Evolutionary conservation across 2,329 filamentous ascomycete genomes (phyloP), one percentile per base, ranked within the genome.

Genomic region (Aspergillus pseudoglaucus): DNA sequence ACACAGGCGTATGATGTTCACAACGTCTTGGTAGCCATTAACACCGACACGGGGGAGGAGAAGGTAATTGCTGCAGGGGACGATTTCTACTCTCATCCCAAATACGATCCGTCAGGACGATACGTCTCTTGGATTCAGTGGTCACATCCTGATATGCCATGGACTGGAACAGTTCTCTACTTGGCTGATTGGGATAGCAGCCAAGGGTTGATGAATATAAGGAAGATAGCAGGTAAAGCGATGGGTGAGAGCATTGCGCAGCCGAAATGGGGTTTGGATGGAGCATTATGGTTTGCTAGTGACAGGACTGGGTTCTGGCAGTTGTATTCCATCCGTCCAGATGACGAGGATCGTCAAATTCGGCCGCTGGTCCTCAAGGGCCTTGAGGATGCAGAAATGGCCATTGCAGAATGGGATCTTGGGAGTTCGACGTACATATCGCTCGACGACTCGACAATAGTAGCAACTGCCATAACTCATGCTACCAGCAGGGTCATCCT

Each of bases 121-220:
- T 70, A 67, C 44, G 53, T 79, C 22, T 68, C 63, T n/a, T 81
- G 78, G 77, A 64, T 76, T 10, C 72, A 80, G 49, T 81, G 78
- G 78, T 63, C 75, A 15, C 75, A 79, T 52, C 78, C 77, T 0
- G 68, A 76, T 43, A 71, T 81, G 63, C 75, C 76, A 0, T 81
- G 77, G 65, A 72, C 71, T 1, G 70, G 71, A 1, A 71, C 70
- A 2, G 68, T 72, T 47, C 57, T 80, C 1, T 71, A 69, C 54
- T 55, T 68, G 41, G 75, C 72, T 0, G 64, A 70, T 6, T 79
- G 75, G 69, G 42, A 61, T 1, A 4, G 25, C 25, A 56, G 64
- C 39, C 66, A 63, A 0, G 56, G 57, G 2, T 45, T 75, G 8
- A 54, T 53, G 3, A 64, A 69, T 14, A 38, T 55, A 2, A 63